These are phyloP conservation scores for Verticillium albo-atrum DNA, from an alignment of 2,329 filamentous ascomycete genomes.

Conservation along the genomic window DNA sequence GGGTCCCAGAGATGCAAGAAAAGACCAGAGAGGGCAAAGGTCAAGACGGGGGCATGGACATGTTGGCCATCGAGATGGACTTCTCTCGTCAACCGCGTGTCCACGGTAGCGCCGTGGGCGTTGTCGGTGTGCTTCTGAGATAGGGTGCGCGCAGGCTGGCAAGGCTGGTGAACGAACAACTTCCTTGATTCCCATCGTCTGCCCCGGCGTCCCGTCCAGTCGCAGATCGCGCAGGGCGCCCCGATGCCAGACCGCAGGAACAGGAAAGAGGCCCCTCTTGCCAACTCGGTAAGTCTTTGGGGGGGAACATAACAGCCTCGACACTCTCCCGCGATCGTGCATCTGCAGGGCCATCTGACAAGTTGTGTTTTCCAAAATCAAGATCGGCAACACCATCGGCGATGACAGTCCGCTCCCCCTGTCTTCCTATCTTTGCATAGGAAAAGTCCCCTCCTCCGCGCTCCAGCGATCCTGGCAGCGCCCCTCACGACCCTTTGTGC, in stretches of 20 bases:
- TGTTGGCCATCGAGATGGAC: neutral
- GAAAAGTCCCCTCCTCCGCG: neutral
- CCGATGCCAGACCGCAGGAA: neutral
- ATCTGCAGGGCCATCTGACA: neutral
- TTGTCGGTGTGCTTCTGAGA: neutral
- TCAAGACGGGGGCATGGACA: neutral
- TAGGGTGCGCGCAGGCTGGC: neutral
- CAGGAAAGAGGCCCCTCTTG: neutral
- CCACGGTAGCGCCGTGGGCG: neutral
- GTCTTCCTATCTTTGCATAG: neutral
- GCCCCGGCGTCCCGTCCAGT: neutral
- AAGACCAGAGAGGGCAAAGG: neutral
- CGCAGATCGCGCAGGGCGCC: neutral
- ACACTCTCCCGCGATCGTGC: neutral
- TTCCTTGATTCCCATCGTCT: neutral
- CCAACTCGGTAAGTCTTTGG: neutral
- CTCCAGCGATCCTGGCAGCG: neutral
- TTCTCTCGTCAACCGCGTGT: neutral
- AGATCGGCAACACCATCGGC: neutral
- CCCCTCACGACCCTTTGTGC: neutral
- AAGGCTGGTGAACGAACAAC: neutral
- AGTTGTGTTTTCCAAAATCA: neutral
- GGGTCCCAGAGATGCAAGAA: neutral
- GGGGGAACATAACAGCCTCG: neutral
- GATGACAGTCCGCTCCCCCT: neutral